Percentiles rank a stretch among this genome's conserved stretches.
phyloP scores from a whole-genome alignment of 164 flowering plant species.

The Annona cherimola region DNA sequence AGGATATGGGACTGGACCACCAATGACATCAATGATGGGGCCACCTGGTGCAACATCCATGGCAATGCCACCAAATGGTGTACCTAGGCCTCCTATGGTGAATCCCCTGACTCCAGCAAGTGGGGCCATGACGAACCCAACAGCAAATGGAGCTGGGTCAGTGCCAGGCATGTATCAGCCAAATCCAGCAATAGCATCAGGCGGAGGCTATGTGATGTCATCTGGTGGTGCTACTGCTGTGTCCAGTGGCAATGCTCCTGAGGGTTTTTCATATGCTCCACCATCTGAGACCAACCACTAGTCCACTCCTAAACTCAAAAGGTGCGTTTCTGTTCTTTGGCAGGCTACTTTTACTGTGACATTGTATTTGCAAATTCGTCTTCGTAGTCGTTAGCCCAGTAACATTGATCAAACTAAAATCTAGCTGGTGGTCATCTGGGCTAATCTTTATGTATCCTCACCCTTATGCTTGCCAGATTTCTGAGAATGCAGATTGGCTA shows the following conservation, averaged over 20 bases:
- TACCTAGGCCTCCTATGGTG: constrained; percentile 45
- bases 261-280: constrained; percentile 26
- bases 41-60: constrained; percentile 58
- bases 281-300: constrained; percentile 34
- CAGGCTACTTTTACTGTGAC: background rate
- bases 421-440: too few species aligned
- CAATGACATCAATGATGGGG: constrained; percentile 48
- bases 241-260: constrained; percentile 9
- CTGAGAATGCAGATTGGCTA: too few species aligned
- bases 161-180: constrained; percentile 43
- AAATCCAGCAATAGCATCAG: constrained; percentile 34
- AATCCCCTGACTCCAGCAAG: constrained; percentile 30
- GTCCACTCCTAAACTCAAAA: background rate
- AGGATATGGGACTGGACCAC: constrained; percentile 44
- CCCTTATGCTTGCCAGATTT: too few species aligned
- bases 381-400: too few species aligned
- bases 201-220: constrained; percentile 25
- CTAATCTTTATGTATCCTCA: too few species aligned
- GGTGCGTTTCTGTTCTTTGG: background rate
- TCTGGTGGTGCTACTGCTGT: constrained; percentile 11
- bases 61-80: constrained; percentile 45
- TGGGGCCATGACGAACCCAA: constrained; percentile 35
- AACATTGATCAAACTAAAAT: too few species aligned
- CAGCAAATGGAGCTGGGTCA: constrained; percentile 38
- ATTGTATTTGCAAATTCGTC: too few species aligned